Conservation (phyloP, 768 basidiomycete species). For the Pholiota conissans region DNA sequence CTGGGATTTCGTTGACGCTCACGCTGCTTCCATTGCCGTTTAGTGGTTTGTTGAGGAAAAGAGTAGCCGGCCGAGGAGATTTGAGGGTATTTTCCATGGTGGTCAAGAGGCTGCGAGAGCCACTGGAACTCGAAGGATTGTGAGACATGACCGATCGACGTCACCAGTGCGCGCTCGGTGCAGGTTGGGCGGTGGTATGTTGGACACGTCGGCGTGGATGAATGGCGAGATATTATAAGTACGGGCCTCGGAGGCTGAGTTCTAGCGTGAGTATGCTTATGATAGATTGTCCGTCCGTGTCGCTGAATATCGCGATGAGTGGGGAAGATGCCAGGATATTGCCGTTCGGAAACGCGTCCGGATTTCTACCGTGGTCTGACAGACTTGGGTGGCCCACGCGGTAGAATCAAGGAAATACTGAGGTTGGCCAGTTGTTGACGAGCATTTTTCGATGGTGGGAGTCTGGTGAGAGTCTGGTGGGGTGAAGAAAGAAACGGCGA, state of each 20-base stretch:
- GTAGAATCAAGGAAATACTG: neutral
- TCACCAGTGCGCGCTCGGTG: neutral
- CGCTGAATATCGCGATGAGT: neutral
- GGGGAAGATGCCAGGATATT: neutral
- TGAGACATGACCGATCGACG: neutral
- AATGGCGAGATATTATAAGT: neutral
- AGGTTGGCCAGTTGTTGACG: neutral
- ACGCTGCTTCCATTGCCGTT: slow-evolving; percentile 19
- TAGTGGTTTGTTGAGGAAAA: slow-evolving; percentile 19
- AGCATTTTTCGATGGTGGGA: neutral
- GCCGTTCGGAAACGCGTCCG: neutral
- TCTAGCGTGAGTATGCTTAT: neutral
- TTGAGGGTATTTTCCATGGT: slow-evolving; percentile 1
- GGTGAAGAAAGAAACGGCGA: neutral
- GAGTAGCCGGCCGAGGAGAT: slow-evolving; percentile 4
- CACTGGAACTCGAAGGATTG: neutral
- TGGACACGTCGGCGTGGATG: neutral
- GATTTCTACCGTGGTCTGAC: neutral
- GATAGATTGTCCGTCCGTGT: neutral
- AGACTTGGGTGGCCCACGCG: neutral
- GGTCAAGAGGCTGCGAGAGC: neutral
- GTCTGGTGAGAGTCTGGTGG: too few species aligned
- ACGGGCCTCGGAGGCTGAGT: neutral
- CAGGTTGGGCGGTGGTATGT: neutral
- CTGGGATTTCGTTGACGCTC: slow-evolving; percentile 21